These are phyloP conservation scores for Tetrapisispora nanseiensis DNA, from an alignment of 805 yeast species.

Conservation along the genomic window DNA sequence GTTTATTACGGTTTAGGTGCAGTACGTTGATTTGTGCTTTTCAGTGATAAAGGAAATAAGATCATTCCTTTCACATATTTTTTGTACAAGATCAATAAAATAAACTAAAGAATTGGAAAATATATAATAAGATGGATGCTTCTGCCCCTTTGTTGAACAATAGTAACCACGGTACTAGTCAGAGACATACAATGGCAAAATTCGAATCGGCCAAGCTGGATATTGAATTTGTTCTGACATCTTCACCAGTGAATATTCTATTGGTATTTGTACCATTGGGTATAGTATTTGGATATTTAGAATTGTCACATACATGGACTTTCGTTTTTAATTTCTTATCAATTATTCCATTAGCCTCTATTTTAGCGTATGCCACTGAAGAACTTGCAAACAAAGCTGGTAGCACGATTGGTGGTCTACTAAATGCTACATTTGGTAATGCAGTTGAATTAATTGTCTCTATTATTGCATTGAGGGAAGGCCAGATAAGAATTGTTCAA, in stretches of 20 bases:
- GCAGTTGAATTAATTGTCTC: conserved; percentile 96
- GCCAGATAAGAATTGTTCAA: conserved; percentile 89
- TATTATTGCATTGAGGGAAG: conserved; percentile 72
- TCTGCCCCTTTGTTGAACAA: conserved; percentile 6
- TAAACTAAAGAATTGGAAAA: no score
- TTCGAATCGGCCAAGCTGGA: conserved; percentile 18
- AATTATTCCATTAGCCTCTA: conserved; percentile 84
- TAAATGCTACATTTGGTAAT: conserved; percentile 95
- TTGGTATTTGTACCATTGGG: conserved; percentile 87
- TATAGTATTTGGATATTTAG: conserved; percentile 53
- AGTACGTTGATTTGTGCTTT: no score
- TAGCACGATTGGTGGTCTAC: conserved; percentile 83
- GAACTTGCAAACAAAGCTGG: conserved; percentile 83
- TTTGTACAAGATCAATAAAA: no score
- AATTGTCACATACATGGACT: conserved; percentile 43
- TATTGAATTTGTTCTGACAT: conserved; percentile 29
- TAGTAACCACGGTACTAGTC: conserved; percentile 2
- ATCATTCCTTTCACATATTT: no score
- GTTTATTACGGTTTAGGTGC: no score
- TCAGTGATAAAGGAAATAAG: no score
- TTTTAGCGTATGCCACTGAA: conserved; percentile 88
- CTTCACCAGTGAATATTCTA: conserved; percentile 68
- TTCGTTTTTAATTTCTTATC: conserved; percentile 79
- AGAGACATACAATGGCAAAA: conserved; percentile 3
- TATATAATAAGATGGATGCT: conserved; percentile 1